Conservation (phyloP, 108 stramenopile species). For the Cylindrotheca fusiformis region DNA sequence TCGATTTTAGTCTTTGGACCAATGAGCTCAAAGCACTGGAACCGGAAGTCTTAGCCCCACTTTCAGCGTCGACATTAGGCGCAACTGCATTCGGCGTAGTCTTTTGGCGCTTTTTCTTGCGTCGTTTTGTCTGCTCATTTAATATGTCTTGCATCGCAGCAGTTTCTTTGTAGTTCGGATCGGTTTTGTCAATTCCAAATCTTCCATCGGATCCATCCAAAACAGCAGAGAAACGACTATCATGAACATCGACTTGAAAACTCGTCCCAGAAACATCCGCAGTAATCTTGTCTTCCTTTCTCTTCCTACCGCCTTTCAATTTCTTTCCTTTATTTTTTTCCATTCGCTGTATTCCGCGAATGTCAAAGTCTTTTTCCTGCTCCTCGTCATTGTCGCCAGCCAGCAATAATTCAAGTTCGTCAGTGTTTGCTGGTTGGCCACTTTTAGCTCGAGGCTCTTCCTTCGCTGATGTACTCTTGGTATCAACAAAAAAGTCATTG, state of each 20-base stretch:
- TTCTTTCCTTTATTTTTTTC: conserved; percentile 82
- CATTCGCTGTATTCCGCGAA: conserved; percentile 75
- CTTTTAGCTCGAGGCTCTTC: conserved; percentile 4
- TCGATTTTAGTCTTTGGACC: conserved; percentile 55
- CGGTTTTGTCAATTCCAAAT: conserved; percentile 93
- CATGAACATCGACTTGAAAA: conserved; percentile 80
- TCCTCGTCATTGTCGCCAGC: conserved; percentile 84
- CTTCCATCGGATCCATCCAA: conserved; percentile 85
- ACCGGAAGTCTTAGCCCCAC: conserved; percentile 20
- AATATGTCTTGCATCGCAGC: conserved; percentile 86
- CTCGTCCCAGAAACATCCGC: conserved; percentile 71
- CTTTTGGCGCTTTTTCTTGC: conserved; percentile 67
- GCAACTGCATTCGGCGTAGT: conserved; percentile 1
- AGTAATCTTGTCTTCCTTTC: conserved; percentile 69
- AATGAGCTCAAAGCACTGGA: conserved; percentile 56
- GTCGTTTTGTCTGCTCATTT: conserved; percentile 70
- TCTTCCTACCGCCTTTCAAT: conserved; percentile 71
- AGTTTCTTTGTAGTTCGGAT: conserved; percentile 86
- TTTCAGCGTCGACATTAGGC: conserved; percentile 28
- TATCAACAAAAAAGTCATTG: conserved; percentile 47
- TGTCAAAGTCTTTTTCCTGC: conserved; percentile 70
- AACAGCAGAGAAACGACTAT: conserved; percentile 86
- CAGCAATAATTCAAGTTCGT: conserved; percentile 72
- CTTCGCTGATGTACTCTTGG: conserved; percentile 17
- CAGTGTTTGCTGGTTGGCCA: conserved; percentile 39